phyloP scores from a whole-genome alignment of 2,329 filamentous ascomycete genomes.

The Botryotinia globosa region DNA sequence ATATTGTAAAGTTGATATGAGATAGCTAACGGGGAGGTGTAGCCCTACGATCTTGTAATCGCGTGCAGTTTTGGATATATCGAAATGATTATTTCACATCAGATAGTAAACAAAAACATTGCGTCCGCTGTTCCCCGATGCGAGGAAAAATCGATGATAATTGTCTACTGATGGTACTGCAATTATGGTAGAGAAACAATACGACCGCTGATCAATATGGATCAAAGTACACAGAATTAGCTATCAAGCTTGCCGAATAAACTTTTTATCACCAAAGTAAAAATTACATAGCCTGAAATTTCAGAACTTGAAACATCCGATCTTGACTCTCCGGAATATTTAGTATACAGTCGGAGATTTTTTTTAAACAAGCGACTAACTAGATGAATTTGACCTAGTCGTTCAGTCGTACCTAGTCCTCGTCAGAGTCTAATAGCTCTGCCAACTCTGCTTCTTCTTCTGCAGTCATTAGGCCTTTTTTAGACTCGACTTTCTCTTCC shows the following conservation, averaged over 20 bases:
- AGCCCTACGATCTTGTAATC: background rate
- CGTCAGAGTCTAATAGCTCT: slow-evolving; percentile 75
- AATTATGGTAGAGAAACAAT: background rate
- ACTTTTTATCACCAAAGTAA: background rate
- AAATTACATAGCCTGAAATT: background rate
- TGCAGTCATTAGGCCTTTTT: slow-evolving; percentile 64
- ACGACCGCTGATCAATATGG: background rate
- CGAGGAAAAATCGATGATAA: background rate
- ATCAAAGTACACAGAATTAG: background rate
- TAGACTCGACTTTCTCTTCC: slow-evolving; percentile 44
- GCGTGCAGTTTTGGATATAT: background rate
- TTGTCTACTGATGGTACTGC: background rate
- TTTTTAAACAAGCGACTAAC: background rate
- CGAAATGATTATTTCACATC: background rate
- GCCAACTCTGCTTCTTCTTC: slow-evolving; percentile 93
- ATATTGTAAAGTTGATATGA: background rate
- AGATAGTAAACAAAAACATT: background rate
- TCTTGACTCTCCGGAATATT: background rate
- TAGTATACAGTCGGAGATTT: background rate
- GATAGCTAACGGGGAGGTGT: background rate
- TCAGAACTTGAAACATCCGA: background rate
- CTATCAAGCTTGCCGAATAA: background rate
- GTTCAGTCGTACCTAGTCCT: slow-evolving; percentile 46
- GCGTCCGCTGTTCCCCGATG: background rate
- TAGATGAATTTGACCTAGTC: background rate